Conservation (phyloP, 257 asterid species). For the Solanum bulbocastanum region DNA sequence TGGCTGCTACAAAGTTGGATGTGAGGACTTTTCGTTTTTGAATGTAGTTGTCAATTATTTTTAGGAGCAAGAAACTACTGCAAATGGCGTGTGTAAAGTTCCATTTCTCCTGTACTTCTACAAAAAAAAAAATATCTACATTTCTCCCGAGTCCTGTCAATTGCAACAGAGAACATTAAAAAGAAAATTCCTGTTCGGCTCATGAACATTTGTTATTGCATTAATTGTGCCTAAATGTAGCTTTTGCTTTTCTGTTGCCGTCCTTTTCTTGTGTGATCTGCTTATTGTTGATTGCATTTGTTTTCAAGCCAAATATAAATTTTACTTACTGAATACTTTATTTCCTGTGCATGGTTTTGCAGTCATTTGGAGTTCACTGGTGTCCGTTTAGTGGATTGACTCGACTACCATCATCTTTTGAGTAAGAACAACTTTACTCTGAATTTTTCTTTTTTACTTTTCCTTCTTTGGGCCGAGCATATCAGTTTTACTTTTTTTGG, state of each 20-base stretch:
- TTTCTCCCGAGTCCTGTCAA: background rate
- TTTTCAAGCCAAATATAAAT: background rate
- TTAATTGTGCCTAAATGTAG: background rate
- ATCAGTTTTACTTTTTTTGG: background rate
- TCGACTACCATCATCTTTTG: constrained; percentile 63
- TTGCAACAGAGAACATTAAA: background rate
- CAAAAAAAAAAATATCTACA: background rate
- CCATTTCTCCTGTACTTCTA: background rate
- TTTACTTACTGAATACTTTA: background rate
- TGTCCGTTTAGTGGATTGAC: constrained; percentile 76
- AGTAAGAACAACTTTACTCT: constrained; percentile 40
- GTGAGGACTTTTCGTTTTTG: background rate
- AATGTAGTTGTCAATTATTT: background rate
- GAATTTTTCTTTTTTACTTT: background rate
- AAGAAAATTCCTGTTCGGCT: background rate
- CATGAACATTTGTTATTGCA: background rate
- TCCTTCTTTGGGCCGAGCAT: background rate
- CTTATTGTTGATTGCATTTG: background rate
- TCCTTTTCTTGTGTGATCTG: background rate
- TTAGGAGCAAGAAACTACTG: background rate
- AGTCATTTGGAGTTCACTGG: constrained; percentile 96
- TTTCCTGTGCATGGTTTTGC: constrained; percentile 22
- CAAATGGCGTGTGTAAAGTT: background rate
- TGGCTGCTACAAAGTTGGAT: background rate
- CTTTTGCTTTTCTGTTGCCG: background rate